Evolutionary conservation across 1,139 yeast genomes (phyloP).

Genomic region (Pichia sp.): DNA sequence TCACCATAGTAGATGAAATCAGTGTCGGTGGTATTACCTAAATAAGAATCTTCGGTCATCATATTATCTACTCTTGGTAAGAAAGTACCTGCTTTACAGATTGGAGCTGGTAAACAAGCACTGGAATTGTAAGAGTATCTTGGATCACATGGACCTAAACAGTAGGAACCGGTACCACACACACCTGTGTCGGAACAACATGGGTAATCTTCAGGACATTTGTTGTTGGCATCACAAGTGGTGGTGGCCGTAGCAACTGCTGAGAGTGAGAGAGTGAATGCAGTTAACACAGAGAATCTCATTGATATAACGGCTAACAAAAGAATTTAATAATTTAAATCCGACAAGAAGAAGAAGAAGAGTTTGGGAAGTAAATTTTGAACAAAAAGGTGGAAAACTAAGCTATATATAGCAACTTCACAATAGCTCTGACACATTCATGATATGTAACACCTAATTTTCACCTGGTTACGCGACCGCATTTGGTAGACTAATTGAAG

Average conservation of each 20-base stretch:
- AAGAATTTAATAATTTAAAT: too few species aligned
- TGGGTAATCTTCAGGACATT: constrained; percentile 65
- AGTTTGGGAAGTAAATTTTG: too few species aligned
- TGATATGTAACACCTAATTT: too few species aligned
- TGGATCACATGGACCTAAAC: constrained; percentile 80
- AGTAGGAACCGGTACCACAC: constrained; percentile 78
- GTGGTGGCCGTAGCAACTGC: constrained; percentile 6
- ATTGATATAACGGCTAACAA: too few species aligned
- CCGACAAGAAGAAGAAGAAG: too few species aligned
- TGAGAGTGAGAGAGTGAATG: background rate
- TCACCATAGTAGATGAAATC: constrained; percentile 77
- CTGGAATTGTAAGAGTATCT: constrained; percentile 49
- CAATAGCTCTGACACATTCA: too few species aligned
- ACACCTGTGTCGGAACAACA: constrained; percentile 79
- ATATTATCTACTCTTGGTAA: constrained; percentile 30
- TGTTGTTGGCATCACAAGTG: constrained; percentile 38
- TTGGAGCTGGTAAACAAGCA: constrained; percentile 59
- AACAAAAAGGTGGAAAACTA: too few species aligned
- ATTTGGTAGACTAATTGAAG: too few species aligned
- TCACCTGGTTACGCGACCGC: too few species aligned
- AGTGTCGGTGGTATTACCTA: constrained; percentile 60
- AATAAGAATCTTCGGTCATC: constrained; percentile 37
- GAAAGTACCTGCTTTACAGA: constrained; percentile 23
- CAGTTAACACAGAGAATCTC: too few species aligned
- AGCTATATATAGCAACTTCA: too few species aligned